These are phyloP conservation scores for Mrakiaceae sp. DNA, from an alignment of 1,284 basidiomycete species.

Conservation along the genomic window DNA sequence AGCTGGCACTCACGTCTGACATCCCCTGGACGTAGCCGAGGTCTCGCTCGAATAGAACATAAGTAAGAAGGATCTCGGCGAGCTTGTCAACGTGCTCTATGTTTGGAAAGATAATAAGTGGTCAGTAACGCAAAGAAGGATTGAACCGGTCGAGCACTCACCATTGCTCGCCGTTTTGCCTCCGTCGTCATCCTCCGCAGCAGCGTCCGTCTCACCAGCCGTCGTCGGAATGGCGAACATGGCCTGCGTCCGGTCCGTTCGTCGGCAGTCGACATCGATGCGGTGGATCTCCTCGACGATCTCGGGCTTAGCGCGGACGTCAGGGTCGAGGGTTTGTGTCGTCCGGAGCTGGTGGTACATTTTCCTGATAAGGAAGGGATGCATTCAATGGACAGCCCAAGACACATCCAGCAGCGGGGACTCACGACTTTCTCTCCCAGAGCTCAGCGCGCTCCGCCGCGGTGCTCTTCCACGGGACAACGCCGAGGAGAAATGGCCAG, in stretches of 20 bases:
- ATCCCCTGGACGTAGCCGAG: constrained; percentile 44
- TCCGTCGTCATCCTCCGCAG: constrained; percentile 19
- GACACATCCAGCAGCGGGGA: constrained; percentile 7
- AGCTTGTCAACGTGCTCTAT: constrained; percentile 64
- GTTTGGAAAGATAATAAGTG: neutral
- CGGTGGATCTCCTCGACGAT: constrained; percentile 52
- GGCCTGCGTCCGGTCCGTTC: constrained; percentile 87
- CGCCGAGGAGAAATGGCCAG: constrained; percentile 85
- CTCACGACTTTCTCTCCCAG: constrained; percentile 56
- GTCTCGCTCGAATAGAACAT: constrained; percentile 66
- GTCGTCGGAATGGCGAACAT: constrained; percentile 53
- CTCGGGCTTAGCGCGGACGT: constrained; percentile 65
- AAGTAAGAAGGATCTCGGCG: constrained; percentile 75
- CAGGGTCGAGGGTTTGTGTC: constrained; percentile 52
- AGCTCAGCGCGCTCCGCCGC: constrained; percentile 42
- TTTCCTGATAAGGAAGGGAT: constrained; percentile 1
- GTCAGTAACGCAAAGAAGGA: neutral
- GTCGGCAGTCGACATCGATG: constrained; percentile 68
- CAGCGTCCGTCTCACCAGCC: constrained; percentile 28
- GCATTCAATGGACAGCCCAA: constrained; percentile 1
- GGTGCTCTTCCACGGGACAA: constrained; percentile 58
- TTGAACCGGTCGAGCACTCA: neutral
- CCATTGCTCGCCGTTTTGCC: neutral
- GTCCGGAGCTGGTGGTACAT: constrained; percentile 14
- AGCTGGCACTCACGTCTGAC: constrained; percentile 11